Base-by-base conservation (phyloP, 345 rosid genomes). In the Gossypium sturtianum region DNA sequence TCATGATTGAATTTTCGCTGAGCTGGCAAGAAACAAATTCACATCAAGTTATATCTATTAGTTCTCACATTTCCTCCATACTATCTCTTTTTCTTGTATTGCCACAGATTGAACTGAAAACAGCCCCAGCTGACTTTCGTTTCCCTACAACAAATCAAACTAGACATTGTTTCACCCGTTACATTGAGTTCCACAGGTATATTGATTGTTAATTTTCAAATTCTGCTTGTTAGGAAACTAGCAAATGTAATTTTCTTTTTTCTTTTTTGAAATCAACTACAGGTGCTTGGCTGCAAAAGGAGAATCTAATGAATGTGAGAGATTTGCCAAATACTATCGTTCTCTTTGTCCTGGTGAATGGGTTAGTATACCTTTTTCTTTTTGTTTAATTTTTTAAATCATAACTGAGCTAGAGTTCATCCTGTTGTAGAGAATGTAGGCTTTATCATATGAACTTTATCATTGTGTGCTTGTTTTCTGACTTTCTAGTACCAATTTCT, bases 261-360 rank as follows among this genome's bases (percentile, higher is more conserved):
- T 56, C 69, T 9, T 27, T 23, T 45, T 58, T n/a, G 23, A 38
- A 7, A 67, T 43, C 59, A 34, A 25, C n/a, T 80, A 66, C 82
- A 94, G 97, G 82, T 94, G 98, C 81, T 57, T 87, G 78, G 81
- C 88, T 60, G 97, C 88, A 49, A 93, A 91, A 78, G 98, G 93
- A 77, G 94, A 88, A 51, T 82, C 92, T 38, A 81, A 77, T 78
- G 91, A 85, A 19, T 94, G 97, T 58, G 96, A 87, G 71, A 86
- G 84, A 70, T 94, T 89, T 57, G 89, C 97, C 76, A 88, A 84
- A 77, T 92, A 85, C 78, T 94, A 94, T 64, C 93, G 94, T 9
- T 81, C 98, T n/a, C 90, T 94, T 75, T 94, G 97, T 87, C 98
- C 97, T 43, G 92, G 89, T 66, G 98, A 92, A 86, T 94, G 98